Base-by-base conservation (phyloP, 1,284 basidiomycete species). In the Nidula niveotomentosa region DNA sequence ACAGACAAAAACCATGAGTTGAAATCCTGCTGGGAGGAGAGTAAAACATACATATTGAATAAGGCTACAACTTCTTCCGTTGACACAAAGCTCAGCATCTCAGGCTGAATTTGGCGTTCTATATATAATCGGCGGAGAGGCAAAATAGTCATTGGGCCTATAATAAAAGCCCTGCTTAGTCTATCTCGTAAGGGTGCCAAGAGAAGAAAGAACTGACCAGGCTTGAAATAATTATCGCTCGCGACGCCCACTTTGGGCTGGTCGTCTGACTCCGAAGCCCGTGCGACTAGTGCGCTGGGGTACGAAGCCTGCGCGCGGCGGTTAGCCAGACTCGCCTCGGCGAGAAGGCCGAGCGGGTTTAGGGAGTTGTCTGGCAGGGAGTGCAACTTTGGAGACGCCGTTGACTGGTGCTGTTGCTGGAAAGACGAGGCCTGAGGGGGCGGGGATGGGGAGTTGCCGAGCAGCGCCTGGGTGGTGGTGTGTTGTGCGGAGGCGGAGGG, bases 211-310 rank as follows among this genome's bases (percentile, higher is more conserved):
- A 50, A 69, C 77, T 57, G 59, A 86, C 93, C 94, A 48, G 96
- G 95, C 67, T 93, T 95, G 78, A 98, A 99, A 73, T 97, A 99
- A 56, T 90, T 86, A 59, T 91, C 87, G 56, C 90, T 93, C 0
- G 94, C 96, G 7, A 98, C 91, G 7, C 94, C 95, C 15, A 94
- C 65, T 59, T 81, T 82, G 43, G 67, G 76, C 51, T 71, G 70
- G 44, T 74, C 72, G 50, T 65, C 70, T 1, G 61, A 56, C n/a
- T 71, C 66, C 2, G 63, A 49, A 17, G 68, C 62, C 53, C 76
- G 67, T 0, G 75, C 78, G 8, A 71, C 65, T 45, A 80, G 63
- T 1, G 69, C 74, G 36, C 62, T 70, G 1, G 72, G 62, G 34
- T 74, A 69, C 3, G 71, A 66, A 0, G 72, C 74, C 23, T 80